phyloP scores from a whole-genome alignment of 495 filamentous ascomycete species.

The Podospora didyma region DNA sequence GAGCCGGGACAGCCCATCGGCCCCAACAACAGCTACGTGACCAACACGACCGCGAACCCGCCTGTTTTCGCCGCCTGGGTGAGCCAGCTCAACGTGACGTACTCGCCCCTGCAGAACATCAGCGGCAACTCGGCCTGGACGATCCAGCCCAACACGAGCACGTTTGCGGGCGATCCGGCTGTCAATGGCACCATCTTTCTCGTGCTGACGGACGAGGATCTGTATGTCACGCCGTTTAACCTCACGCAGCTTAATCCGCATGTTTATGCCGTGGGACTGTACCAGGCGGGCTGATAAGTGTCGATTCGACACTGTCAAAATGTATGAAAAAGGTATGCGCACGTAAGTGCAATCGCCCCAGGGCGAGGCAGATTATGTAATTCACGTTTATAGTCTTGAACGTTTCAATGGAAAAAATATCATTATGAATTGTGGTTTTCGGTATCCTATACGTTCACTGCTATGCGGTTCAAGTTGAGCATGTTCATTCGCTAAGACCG shows the following conservation, averaged over 20 bases:
- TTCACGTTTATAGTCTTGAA: no score
- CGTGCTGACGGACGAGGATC: constrained; percentile 65
- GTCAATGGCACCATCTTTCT: constrained; percentile 76
- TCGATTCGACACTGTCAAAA: no score
- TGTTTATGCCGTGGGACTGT: constrained; percentile 69
- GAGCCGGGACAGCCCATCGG: constrained; percentile 63
- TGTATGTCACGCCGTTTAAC: constrained; percentile 74
- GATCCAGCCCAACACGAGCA: constrained; percentile 61
- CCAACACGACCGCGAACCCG: constrained; percentile 50
- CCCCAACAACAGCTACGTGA: constrained; percentile 79
- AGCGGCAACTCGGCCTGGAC: constrained; percentile 57
- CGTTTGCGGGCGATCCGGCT: constrained; percentile 61
- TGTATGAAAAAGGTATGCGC: no score
- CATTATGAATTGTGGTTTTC: no score
- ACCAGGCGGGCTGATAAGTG: constrained; percentile 67
- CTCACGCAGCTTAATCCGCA: constrained; percentile 68
- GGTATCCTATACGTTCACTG: no score
- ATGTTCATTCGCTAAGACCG: no score
- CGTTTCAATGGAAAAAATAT: no score
- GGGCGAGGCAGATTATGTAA: no score
- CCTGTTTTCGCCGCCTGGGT: constrained; percentile 74
- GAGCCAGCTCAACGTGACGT: constrained; percentile 81
- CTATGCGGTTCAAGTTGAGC: no score
- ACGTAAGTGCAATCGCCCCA: no score
- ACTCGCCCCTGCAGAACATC: constrained; percentile 59